A percentile compares a stretch with the other conserved stretches of the same genome.
Evolutionary conservation across 768 basidiomycete genomes (phyloP).

Genomic region (Rhodotorula kratochvilovae): DNA sequence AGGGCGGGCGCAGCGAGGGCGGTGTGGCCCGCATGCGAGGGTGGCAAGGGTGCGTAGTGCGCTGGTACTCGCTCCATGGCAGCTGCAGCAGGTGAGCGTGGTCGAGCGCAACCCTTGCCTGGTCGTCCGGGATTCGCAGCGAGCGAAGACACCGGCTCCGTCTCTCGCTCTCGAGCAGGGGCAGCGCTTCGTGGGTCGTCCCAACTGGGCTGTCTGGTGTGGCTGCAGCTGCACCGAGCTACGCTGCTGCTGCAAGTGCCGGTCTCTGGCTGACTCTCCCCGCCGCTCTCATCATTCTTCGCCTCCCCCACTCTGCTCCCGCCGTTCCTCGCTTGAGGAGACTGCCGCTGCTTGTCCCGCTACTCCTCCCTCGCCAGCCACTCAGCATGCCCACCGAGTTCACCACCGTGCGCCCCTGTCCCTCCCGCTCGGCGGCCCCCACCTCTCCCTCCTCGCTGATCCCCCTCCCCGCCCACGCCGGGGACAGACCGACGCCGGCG

Average conservation of each 20-base stretch:
- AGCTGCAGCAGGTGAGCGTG: not conserved
- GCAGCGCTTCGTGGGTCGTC: too few species aligned
- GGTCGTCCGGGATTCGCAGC: too few species aligned
- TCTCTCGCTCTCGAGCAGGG: too few species aligned
- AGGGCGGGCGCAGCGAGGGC: constrained; percentile 6
- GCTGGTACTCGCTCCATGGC: not conserved
- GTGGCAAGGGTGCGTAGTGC: not conserved
- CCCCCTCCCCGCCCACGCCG: not conserved
- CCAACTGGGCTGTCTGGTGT: too few species aligned
- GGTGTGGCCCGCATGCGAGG: not conserved
- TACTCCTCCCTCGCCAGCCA: not conserved
- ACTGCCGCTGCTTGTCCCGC: not conserved
- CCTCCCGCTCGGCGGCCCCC: not conserved
- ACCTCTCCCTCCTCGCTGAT: not conserved
- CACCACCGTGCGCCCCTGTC: constrained; percentile 8
- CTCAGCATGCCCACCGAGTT: constrained; percentile 25
- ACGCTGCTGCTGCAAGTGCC: too few species aligned
- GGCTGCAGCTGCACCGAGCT: too few species aligned
- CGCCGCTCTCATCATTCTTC: too few species aligned
- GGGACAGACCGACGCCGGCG: constrained; percentile 12
- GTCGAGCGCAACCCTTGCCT: too few species aligned
- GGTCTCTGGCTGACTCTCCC: too few species aligned
- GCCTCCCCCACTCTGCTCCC: not conserved
- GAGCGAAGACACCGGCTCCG: too few species aligned
- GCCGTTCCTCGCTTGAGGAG: not conserved